These are phyloP conservation scores for Leccinum subtestaceum DNA, from an alignment of 768 basidiomycete species.

Conservation along the genomic window DNA sequence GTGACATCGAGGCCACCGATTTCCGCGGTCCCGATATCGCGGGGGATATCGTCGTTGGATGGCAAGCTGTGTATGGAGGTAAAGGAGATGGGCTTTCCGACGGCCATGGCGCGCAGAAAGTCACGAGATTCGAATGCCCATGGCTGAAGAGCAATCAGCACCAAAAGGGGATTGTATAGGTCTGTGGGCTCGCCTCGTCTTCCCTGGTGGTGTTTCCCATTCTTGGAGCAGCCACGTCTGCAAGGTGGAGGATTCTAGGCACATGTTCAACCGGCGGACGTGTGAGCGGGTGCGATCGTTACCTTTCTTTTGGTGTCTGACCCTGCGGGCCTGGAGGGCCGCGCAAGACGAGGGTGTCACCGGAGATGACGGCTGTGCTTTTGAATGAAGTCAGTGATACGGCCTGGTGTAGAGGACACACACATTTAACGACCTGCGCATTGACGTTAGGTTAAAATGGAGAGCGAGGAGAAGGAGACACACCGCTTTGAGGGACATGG, in stretches of 20 bases:
- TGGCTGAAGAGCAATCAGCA: conserved; percentile 44
- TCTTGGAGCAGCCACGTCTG: conserved; percentile 81
- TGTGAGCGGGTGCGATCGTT: conserved; percentile 14
- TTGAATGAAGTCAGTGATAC: conserved; percentile 16
- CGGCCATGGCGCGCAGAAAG: conserved; percentile 77
- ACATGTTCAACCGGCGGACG: conserved; percentile 3
- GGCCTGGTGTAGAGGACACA: conserved; percentile 11
- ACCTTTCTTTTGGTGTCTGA: conserved; percentile 90
- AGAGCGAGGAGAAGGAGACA: conserved; percentile 24
- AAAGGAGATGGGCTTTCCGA: conserved; percentile 91
- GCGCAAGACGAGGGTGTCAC: conserved; percentile 85
- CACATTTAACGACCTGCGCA: conserved; percentile 60
- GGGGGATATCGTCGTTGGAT: conserved; percentile 68
- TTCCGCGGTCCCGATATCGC: conserved; percentile 78
- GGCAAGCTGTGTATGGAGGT: conserved; percentile 77
- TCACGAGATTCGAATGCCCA: conserved; percentile 95
- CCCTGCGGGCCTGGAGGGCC: conserved; percentile 75
- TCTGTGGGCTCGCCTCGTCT: conserved; percentile 67
- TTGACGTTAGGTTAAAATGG: neutral
- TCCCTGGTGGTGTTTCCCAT: conserved; percentile 79
- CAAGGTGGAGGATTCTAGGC: conserved; percentile 80
- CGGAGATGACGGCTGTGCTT: conserved; percentile 76
- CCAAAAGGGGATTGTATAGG: neutral
- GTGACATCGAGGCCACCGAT: conserved; percentile 71
- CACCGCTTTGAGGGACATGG: conserved; percentile 78